Evolutionary conservation across 2,329 filamentous ascomycete genomes (phyloP), one percentile per base, ranked within the genome.

Genomic region (Teratosphaeria viscida): DNA sequence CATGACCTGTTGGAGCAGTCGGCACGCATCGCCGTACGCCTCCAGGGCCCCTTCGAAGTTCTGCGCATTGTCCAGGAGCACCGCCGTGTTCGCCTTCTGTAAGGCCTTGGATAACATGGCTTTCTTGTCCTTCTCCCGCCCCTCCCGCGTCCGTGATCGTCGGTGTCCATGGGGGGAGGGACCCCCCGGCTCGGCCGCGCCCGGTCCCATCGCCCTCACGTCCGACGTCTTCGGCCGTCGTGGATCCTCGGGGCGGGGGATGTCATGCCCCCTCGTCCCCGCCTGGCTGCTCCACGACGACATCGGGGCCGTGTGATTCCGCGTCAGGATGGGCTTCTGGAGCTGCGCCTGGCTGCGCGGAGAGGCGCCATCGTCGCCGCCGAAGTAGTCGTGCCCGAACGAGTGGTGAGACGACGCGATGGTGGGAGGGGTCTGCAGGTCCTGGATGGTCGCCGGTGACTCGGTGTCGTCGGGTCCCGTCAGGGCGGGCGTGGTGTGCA

Each of bases 61-160:
- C 69, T 94, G 89, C 14, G 90, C 91, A 81, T 96, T 97, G 75
- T 99, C 94, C 49, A 99, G 82, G 65, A 96, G 83, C 29, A 99
- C 94, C 26, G 94, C 94, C 12, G 90, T 92, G 70, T 99, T 96
- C 56, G 94, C 94, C 76, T 96, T 96, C 71, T 95, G 88, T 58
- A 99, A 78, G 0, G 94, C 94, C 67, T 89, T 89, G n/a, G 92
- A 96, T 39, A 99, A 81, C 92, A 97, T 97, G 11, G 87, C 89
- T 78, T 96, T 97, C 72, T 97, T 80, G 66, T 80, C 78, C 66
- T 75, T 77, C 61, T 80, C 78, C 56, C 74, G 70, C 61, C 72
- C 71, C 63, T 79, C 77, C 55, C 74, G 71, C 6, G 71, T 72
- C 62, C 74, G 58, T 43, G 67, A 64, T 12, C 60, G 16, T 35